Conservation (phyloP, 306 rosid species). For the Erythrophleum fordii region DNA sequence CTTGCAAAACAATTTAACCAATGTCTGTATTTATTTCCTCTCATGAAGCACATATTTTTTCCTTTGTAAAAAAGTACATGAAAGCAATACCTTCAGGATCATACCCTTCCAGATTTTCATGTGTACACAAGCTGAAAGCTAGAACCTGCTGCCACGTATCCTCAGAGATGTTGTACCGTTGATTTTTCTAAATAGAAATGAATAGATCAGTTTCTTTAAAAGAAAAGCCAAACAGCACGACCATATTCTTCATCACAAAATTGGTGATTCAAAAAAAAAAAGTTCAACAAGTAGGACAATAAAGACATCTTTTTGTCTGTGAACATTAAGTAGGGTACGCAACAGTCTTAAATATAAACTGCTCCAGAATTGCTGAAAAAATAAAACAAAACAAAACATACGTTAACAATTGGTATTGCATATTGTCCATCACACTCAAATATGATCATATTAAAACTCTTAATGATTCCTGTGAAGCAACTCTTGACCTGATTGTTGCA, state of each 20-base stretch:
- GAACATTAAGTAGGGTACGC: not conserved
- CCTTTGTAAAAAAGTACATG: conserved; percentile 14
- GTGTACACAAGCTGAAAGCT: conserved; percentile 92
- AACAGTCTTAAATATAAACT: not conserved
- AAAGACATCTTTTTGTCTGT: not conserved
- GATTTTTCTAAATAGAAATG: conserved; percentile 69
- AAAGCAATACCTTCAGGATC: conserved; percentile 88
- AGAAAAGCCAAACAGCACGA: conserved; percentile 33
- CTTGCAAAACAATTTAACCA: not conserved
- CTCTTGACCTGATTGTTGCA: not conserved
- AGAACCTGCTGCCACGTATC: conserved; percentile 98
- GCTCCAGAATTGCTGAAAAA: not conserved
- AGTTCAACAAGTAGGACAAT: not conserved
- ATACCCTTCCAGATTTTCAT: conserved; percentile 86
- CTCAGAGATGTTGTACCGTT: conserved; percentile 92
- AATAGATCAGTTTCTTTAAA: conserved; percentile 46
- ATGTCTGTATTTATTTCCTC: not conserved
- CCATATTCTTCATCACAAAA: not conserved
- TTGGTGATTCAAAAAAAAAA: not conserved
- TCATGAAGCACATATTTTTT: not conserved
- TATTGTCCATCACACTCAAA: not conserved
- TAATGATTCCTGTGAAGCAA: not conserved
- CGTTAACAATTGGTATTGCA: not conserved
- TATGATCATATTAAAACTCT: not conserved
- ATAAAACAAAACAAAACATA: not conserved